These are phyloP conservation scores for Crucibulum laeve DNA, from an alignment of 768 basidiomycete species.

Conservation along the genomic window DNA sequence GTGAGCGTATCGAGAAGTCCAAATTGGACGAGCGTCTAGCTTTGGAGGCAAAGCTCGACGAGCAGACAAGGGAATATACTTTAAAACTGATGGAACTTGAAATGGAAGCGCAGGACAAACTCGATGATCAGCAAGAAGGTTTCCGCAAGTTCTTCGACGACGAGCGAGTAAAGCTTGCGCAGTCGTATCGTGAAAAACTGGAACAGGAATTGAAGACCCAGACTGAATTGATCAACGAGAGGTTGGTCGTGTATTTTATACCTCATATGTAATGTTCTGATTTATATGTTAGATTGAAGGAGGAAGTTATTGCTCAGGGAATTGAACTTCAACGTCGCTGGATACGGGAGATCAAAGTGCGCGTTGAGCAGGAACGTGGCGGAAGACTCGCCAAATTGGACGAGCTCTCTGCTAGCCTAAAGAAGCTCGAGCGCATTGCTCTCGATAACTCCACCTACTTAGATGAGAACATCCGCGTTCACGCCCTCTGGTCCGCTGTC, in stretches of 20 bases:
- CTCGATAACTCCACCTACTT: slow-evolving; percentile 88
- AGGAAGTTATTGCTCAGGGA: slow-evolving; percentile 94
- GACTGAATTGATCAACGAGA: slow-evolving; percentile 90
- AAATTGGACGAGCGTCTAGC: slow-evolving; percentile 74
- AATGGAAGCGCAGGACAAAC: slow-evolving; percentile 80
- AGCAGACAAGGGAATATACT: slow-evolving; percentile 82
- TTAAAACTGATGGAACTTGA: slow-evolving; percentile 77
- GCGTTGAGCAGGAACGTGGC: slow-evolving; percentile 94
- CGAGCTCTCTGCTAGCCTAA: slow-evolving; percentile 84
- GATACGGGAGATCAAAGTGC: slow-evolving; percentile 94
- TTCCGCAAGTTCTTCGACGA: slow-evolving; percentile 79
- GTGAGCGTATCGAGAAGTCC: slow-evolving; percentile 68
- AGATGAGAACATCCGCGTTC: slow-evolving; percentile 89
- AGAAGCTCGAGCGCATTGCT: slow-evolving; percentile 86
- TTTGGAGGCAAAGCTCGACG: slow-evolving; percentile 64
- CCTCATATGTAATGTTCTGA: slow-evolving; percentile 1
- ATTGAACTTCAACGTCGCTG: slow-evolving; percentile 96
- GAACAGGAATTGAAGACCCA: slow-evolving; percentile 83
- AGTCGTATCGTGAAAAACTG: slow-evolving; percentile 82
- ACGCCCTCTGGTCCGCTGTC: slow-evolving; percentile 90
- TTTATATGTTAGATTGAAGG: slow-evolving; percentile 61
- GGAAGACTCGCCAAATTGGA: slow-evolving; percentile 94
- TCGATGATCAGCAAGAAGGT: slow-evolving; percentile 82
- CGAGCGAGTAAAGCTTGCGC: slow-evolving; percentile 68
- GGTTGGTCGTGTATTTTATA: slow-evolving; percentile 39